Conservation (phyloP, 2,329 filamentous ascomycete species). For the Drechslerella stenobrocha region DNA sequence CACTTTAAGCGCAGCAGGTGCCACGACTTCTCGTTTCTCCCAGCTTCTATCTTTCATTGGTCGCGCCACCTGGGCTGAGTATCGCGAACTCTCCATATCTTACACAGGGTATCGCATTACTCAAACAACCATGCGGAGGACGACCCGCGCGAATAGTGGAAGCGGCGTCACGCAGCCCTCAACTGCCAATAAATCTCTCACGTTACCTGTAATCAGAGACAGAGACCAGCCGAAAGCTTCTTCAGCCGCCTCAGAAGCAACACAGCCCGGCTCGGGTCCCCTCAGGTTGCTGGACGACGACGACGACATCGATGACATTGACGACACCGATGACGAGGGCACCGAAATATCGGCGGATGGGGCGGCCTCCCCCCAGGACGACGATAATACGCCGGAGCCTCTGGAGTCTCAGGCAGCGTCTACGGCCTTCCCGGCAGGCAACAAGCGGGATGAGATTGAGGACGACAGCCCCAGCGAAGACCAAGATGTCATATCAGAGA, state of each 20-base stretch:
- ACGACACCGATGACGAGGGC: conserved; percentile 15
- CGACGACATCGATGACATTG: conserved; percentile 28
- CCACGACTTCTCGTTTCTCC: too few species aligned
- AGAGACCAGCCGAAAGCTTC: background rate
- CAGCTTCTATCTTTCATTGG: too few species aligned
- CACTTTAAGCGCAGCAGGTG: too few species aligned
- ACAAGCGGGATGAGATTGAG: conserved; percentile 19
- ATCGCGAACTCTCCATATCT: too few species aligned
- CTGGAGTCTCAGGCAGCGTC: conserved; percentile 4
- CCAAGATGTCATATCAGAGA: background rate
- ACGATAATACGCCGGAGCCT: background rate
- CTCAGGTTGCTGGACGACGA: conserved; percentile 15
- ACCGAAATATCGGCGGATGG: too few species aligned
- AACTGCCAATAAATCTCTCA: conserved; percentile 33
- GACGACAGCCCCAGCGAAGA: conserved; percentile 11
- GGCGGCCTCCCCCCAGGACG: too few species aligned
- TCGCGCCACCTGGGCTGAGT: too few species aligned
- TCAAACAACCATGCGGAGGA: conserved; percentile 12
- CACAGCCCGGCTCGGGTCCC: background rate
- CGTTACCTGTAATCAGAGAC: conserved; percentile 19
- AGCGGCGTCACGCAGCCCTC: background rate
- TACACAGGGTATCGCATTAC: background rate
- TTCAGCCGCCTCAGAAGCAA: background rate
- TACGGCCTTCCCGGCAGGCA: background rate
- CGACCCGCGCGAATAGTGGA: conserved; percentile 12